Evolutionary conservation across 768 basidiomycete species (phyloP).

Genomic region (Lactifluus pinguis): DNA sequence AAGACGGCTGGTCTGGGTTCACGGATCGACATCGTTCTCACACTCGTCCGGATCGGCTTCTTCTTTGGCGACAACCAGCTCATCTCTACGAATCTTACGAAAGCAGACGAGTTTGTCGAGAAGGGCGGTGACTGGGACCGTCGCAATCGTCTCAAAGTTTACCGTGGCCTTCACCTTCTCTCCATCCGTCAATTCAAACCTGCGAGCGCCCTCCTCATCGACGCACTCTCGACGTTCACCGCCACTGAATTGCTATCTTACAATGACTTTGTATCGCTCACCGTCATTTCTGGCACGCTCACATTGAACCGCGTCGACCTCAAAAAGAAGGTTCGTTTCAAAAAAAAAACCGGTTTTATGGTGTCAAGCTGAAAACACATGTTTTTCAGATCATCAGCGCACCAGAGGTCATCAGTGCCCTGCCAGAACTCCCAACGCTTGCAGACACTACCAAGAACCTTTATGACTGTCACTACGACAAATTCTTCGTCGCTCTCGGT

Average conservation of each 20-base stretch:
- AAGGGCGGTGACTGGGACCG: slow-evolving; percentile 98
- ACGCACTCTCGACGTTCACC: slow-evolving; percentile 90
- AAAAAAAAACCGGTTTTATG: background rate
- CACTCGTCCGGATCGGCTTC: slow-evolving; percentile 81
- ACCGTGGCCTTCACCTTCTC: slow-evolving; percentile 75
- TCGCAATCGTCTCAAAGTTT: slow-evolving; percentile 93
- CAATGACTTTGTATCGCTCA: slow-evolving; percentile 82
- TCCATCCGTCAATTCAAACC: slow-evolving; percentile 89
- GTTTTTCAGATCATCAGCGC: slow-evolving; percentile 65
- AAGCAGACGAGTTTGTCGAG: slow-evolving; percentile 86
- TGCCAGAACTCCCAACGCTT: slow-evolving; percentile 76
- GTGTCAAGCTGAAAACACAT: background rate
- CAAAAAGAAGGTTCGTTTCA: slow-evolving; percentile 68
- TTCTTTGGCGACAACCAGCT: slow-evolving; percentile 78
- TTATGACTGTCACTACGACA: slow-evolving; percentile 90
- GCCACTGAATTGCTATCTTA: slow-evolving; percentile 84
- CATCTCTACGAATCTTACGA: slow-evolving; percentile 60
- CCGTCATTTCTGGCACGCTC: slow-evolving; percentile 72
- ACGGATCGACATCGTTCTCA: slow-evolving; percentile 85
- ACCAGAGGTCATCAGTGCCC: slow-evolving; percentile 79
- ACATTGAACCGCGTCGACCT: slow-evolving; percentile 74
- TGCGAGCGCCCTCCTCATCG: slow-evolving; percentile 77
- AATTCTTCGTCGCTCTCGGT: slow-evolving; percentile 89
- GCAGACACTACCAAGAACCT: slow-evolving; percentile 79
- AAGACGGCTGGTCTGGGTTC: slow-evolving; percentile 92